Evolutionary conservation across 805 yeast species (phyloP).

Genomic region (Teunomyces stri): DNA sequence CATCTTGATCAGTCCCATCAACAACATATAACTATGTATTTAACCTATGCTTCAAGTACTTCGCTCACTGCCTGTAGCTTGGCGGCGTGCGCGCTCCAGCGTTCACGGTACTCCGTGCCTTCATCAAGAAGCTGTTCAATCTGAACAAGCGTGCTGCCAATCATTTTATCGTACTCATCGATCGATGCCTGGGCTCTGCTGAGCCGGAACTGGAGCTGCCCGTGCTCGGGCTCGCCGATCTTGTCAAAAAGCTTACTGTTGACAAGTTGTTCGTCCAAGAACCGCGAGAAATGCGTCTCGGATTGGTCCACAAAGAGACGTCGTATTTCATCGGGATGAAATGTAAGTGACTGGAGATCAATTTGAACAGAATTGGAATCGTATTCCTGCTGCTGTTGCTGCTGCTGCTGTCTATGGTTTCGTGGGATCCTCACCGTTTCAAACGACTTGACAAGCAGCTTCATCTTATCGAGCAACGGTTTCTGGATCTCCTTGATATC

Average conservation of each 20-base stretch:
- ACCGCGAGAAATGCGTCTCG: slow-evolving; percentile 1
- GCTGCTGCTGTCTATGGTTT: slow-evolving; percentile 4
- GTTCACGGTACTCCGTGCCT: slow-evolving; percentile 30
- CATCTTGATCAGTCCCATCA: slow-evolving; percentile 62
- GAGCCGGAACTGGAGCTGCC: slow-evolving; percentile 22
- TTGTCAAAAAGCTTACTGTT: slow-evolving; percentile 19
- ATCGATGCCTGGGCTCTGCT: neutral
- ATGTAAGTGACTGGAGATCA: slow-evolving; percentile 13
- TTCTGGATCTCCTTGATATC: slow-evolving; percentile 28
- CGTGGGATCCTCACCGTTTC: slow-evolving; percentile 1
- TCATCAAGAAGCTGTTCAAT: slow-evolving; percentile 29
- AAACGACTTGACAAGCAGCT: slow-evolving; percentile 21
- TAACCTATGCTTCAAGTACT: slow-evolving; percentile 4
- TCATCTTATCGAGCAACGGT: slow-evolving; percentile 37
- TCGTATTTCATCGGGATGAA: slow-evolving; percentile 20
- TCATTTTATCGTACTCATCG: slow-evolving; percentile 31
- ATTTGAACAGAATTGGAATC: slow-evolving; percentile 6
- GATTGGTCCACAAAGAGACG: slow-evolving; percentile 17
- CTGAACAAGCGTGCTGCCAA: slow-evolving; percentile 20
- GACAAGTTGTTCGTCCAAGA: slow-evolving; percentile 19
- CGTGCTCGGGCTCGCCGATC: slow-evolving; percentile 12
- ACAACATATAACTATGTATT: neutral
- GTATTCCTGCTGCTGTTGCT: neutral
- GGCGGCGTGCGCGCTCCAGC: slow-evolving; percentile 35
- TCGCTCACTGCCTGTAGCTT: slow-evolving; percentile 28